phyloP scores from a whole-genome alignment of 2,329 filamentous ascomycete genomes.

The Beauveria rudraprayagi region DNA sequence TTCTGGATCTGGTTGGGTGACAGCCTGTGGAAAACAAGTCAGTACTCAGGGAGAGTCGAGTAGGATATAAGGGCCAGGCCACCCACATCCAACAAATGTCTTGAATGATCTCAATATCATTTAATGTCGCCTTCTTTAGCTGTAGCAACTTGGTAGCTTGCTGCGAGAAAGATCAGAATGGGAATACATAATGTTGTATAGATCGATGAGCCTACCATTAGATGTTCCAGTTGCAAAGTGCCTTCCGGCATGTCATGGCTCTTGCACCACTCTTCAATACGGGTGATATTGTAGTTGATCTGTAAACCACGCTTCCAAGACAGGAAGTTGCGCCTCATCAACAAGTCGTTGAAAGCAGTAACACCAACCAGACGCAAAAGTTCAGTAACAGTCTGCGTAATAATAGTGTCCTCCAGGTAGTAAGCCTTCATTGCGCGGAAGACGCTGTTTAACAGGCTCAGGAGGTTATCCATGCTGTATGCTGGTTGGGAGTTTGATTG shows the following conservation, averaged over 20 bases:
- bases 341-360: slow-evolving; percentile 94
- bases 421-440: slow-evolving; percentile 99
- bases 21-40: slow-evolving; percentile 49
- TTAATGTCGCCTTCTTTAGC: slow-evolving; percentile 96
- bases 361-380: slow-evolving; percentile 88
- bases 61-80: background rate
- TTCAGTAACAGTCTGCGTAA: slow-evolving; percentile 92
- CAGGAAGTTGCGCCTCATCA: slow-evolving; percentile 97
- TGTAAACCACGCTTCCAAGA: slow-evolving; percentile 98
- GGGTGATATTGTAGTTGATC: slow-evolving; percentile 99
- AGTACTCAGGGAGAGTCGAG: background rate
- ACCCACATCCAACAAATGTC: slow-evolving; percentile 99
- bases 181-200: background rate
- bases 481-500: slow-evolving; percentile 83
- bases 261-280: slow-evolving; percentile 99
- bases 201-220: slow-evolving; percentile 60
- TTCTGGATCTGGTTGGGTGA: slow-evolving; percentile 99
- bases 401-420: slow-evolving; percentile 92
- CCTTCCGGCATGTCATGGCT: slow-evolving; percentile 99
- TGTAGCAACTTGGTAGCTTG: slow-evolving; percentile 98
- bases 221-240: slow-evolving; percentile 90
- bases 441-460: slow-evolving; percentile 91
- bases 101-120: slow-evolving; percentile 99
- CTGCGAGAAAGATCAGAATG: slow-evolving; percentile 34
- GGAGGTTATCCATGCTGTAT: slow-evolving; percentile 99